These are phyloP conservation scores for Podila horticola DNA, from an alignment of 192 early-diverging fungal genomes.

Conservation along the genomic window DNA sequence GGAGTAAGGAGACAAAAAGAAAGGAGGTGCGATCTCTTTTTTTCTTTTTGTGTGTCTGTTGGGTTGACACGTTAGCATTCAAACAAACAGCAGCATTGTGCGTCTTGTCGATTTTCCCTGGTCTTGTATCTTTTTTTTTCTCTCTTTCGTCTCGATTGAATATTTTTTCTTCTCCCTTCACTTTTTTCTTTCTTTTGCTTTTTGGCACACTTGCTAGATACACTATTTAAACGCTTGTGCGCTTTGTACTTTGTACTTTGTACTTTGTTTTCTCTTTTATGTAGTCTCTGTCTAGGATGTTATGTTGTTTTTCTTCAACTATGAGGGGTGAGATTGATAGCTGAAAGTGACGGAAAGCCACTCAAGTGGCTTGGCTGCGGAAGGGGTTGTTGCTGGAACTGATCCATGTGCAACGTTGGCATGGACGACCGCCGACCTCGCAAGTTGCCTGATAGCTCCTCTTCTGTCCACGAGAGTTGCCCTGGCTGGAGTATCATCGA, in stretches of 20 bases:
- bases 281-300: too few relatives aligned
- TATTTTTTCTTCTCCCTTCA: too few relatives aligned
- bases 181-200: too few relatives aligned
- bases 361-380: neutral
- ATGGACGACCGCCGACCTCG: slow-evolving; percentile 20
- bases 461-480: slow-evolving; percentile 17
- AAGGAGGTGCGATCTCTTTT: slow-evolving; percentile 3
- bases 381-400: neutral
- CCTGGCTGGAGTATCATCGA: neutral
- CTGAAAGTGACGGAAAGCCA: neutral
- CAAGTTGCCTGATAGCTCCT: neutral
- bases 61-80: neutral
- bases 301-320: neutral
- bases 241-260: too few relatives aligned
- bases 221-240: too few relatives aligned
- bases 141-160: too few relatives aligned
- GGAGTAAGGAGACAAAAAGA: neutral
- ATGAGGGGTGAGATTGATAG: neutral
- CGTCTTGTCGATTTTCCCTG: neutral
- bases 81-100: too few relatives aligned
- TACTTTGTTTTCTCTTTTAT: too few relatives aligned
- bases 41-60: neutral
- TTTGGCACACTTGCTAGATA: too few relatives aligned
- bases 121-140: neutral
- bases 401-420: slow-evolving; percentile 8